Evolutionary conservation across 768 basidiomycete genomes (phyloP).

Genomic region (Sutorius australiensis): DNA sequence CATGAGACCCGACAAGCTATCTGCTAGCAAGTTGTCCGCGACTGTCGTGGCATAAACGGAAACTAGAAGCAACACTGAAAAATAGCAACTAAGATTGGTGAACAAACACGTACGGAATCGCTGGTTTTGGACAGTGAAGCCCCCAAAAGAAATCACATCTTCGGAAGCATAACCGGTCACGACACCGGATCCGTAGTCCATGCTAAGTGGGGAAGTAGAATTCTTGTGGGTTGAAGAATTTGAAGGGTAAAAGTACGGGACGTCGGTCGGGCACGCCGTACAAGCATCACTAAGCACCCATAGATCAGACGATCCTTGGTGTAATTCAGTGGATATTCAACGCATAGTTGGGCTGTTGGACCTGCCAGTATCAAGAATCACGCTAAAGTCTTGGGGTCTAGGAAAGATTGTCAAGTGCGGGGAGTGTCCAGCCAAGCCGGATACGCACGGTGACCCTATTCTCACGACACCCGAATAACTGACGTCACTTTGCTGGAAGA

Average conservation of each 20-base stretch:
- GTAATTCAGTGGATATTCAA: background rate
- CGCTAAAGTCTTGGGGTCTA: slow-evolving; percentile 64
- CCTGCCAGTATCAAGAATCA: slow-evolving; percentile 80
- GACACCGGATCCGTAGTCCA: slow-evolving; percentile 67
- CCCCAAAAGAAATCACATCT: slow-evolving; percentile 65
- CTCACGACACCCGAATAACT: slow-evolving; percentile 51
- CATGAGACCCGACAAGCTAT: slow-evolving; percentile 63
- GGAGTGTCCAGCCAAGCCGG: background rate
- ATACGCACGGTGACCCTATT: slow-evolving; percentile 60
- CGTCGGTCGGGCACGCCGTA: slow-evolving; percentile 33
- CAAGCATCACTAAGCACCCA: slow-evolving; percentile 68
- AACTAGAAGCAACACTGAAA: slow-evolving; percentile 36
- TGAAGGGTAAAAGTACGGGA: slow-evolving; percentile 42
- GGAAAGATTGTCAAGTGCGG: background rate
- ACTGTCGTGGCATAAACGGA: slow-evolving; percentile 47
- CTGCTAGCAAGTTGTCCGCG: fast-evolving
- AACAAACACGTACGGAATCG: slow-evolving; percentile 42
- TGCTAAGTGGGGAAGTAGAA: slow-evolving; percentile 26
- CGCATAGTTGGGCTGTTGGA: background rate
- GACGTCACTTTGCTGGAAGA: slow-evolving; percentile 43
- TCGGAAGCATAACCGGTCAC: slow-evolving; percentile 50
- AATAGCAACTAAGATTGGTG: background rate
- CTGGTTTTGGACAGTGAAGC: slow-evolving; percentile 54
- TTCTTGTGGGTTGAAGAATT: slow-evolving; percentile 38
- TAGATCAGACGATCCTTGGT: slow-evolving; percentile 59